Percentiles rank a stretch among this genome's conserved stretches.
phyloP scores from a whole-genome alignment of 441 rosid species.

The Monsonia emarginata region DNA sequence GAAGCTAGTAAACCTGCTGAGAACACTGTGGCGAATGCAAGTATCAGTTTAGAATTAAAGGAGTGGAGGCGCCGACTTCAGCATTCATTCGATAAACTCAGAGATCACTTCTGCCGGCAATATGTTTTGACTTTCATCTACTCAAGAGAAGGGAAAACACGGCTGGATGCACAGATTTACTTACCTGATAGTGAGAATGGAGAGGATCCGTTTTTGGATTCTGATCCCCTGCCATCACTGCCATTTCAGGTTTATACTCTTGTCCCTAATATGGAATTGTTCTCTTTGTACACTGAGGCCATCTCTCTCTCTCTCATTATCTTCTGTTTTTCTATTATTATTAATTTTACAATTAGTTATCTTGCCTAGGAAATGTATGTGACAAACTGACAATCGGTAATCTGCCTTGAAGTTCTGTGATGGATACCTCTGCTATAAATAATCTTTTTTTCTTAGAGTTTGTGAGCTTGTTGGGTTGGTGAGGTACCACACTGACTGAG shows the following conservation, averaged over 20 bases:
- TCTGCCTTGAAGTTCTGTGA: too few species aligned
- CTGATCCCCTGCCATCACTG: conserved; percentile 69
- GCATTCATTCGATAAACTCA: conserved; percentile 80
- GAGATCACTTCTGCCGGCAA: conserved; percentile 84
- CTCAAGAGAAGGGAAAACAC: conserved; percentile 81
- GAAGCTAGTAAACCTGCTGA: conserved; percentile 33
- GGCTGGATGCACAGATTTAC: conserved; percentile 67
- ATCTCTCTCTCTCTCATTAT: not conserved
- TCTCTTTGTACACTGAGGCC: not conserved
- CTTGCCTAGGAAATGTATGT: too few species aligned
- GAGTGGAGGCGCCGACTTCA: conserved; percentile 85
- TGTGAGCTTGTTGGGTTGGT: too few species aligned
- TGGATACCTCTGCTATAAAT: too few species aligned
- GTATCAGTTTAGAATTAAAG: conserved; percentile 52
- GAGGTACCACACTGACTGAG: too few species aligned
- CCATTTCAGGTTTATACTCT: conserved; percentile 70
- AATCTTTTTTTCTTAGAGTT: too few species aligned
- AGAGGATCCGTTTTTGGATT: conserved; percentile 47
- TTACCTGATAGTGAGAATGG: conserved; percentile 36
- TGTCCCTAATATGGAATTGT: conserved; percentile 1
- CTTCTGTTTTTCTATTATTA: too few species aligned
- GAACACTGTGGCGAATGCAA: conserved; percentile 28
- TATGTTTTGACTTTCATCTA: conserved; percentile 89
- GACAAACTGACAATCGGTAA: too few species aligned
- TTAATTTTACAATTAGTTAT: too few species aligned